phyloP scores from a whole-genome alignment of 257 asterid genomes.

The Cordia subcordata region DNA sequence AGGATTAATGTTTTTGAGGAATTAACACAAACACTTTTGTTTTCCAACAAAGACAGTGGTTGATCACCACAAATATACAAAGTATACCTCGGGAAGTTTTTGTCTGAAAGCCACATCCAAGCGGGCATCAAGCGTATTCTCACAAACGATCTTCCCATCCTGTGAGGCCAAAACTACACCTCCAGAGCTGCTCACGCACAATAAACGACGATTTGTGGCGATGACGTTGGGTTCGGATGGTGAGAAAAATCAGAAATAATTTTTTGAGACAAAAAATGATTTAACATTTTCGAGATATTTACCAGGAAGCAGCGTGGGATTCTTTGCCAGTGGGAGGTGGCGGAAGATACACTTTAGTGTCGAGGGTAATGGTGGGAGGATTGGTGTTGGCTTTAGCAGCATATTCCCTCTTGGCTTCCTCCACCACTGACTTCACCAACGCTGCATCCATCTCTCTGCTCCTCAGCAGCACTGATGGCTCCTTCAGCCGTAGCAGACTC shows the following conservation, averaged over 20 bases:
- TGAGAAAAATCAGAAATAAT: not conserved
- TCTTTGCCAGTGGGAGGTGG: conserved; percentile 28
- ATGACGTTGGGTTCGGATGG: too few relatives aligned
- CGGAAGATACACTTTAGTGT: conserved; percentile 31
- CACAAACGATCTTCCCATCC: conserved; percentile 45
- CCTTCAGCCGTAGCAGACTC: conserved; percentile 36
- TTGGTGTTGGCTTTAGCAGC: conserved; percentile 22
- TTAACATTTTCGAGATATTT: not conserved
- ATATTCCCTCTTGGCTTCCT: conserved; percentile 33
- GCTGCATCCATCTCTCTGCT: conserved; percentile 40
- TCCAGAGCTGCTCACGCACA: conserved; percentile 26
- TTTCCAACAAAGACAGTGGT: too few relatives aligned
- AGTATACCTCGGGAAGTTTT: conserved; percentile 29
- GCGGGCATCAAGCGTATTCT: conserved; percentile 45
- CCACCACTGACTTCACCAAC: conserved; percentile 34
- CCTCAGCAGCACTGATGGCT: conserved; percentile 32
- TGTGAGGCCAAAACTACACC: conserved; percentile 51
- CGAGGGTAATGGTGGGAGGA: conserved; percentile 20
- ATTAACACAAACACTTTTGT: too few relatives aligned
- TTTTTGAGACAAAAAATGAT: not conserved
- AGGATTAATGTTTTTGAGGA: too few relatives aligned
- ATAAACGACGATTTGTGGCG: too few relatives aligned
- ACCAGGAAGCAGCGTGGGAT: conserved; percentile 32
- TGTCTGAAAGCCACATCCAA: conserved; percentile 35
- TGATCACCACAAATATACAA: too few relatives aligned